phyloP scores from a whole-genome alignment of 2,329 filamentous ascomycete species.

The Cladophialophora immunda region DNA sequence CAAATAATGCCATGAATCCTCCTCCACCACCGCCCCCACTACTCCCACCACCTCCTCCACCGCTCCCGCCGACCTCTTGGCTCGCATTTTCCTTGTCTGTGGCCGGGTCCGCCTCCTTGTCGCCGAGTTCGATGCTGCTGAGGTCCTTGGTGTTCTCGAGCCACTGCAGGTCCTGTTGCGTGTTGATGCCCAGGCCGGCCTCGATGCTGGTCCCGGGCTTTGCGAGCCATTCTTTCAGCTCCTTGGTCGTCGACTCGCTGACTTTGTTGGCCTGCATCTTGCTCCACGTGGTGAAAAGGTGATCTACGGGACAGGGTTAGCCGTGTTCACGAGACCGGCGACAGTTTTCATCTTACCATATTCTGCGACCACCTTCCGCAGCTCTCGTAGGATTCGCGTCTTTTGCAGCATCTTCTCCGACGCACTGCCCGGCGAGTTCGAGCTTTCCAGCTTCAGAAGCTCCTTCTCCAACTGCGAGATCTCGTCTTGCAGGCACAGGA shows the following conservation, averaged over 20 bases:
- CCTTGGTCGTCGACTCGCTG: slow-evolving; percentile 31
- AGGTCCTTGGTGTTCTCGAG: slow-evolving; percentile 38
- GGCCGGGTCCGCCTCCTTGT: slow-evolving; percentile 19
- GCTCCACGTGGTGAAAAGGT: slow-evolving; percentile 40
- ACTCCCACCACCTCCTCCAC: slow-evolving; percentile 9
- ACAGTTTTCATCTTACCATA: slow-evolving; percentile 36
- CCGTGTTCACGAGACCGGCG: not conserved
- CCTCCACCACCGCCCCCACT: slow-evolving; percentile 13
- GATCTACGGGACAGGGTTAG: slow-evolving; percentile 34
- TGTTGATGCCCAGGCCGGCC: slow-evolving; percentile 28
- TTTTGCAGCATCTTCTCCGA: slow-evolving; percentile 35
- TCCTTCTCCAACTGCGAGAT: slow-evolving; percentile 45
- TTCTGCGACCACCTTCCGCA: slow-evolving; percentile 39
- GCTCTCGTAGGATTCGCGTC: slow-evolving; percentile 37
- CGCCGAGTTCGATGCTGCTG: slow-evolving; percentile 35
- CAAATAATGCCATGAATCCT: slow-evolving; percentile 32
- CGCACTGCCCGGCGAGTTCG: slow-evolving; percentile 17
- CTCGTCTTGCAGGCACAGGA: slow-evolving; percentile 48
- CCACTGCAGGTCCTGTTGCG: slow-evolving; percentile 39
- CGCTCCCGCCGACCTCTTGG: not conserved
- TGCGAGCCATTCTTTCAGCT: slow-evolving; percentile 37
- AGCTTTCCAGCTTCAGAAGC: slow-evolving; percentile 43
- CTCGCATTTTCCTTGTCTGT: slow-evolving; percentile 7
- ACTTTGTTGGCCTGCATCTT: slow-evolving; percentile 39
- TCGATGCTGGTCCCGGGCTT: slow-evolving; percentile 26